Conservation (phyloP, 768 basidiomycete species). For the Pleurotus salmoneostramineus region DNA sequence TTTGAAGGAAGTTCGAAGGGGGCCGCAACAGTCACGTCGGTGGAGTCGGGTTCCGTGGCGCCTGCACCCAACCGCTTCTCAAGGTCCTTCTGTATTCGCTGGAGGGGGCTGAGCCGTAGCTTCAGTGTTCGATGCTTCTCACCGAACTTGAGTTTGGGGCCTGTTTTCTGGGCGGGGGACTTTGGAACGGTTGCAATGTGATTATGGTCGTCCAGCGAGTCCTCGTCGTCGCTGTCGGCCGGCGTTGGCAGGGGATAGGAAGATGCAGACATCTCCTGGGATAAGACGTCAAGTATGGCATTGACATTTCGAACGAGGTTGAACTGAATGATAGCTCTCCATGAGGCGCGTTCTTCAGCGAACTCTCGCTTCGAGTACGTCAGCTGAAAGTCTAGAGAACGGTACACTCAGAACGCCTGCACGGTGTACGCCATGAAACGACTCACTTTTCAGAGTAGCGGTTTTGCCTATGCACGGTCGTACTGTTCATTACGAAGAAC, state of each 20-base stretch:
- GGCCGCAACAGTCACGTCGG: conserved; percentile 33
- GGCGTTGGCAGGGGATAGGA: conserved; percentile 18
- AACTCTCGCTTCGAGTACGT: conserved; percentile 70
- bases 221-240: conserved; percentile 27
- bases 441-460: conserved; percentile 72
- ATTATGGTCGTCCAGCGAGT: conserved; percentile 33
- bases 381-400: conserved; percentile 60
- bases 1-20: conserved; percentile 29
- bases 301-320: conserved; percentile 78
- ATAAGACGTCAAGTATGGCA: conserved; percentile 52
- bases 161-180: conserved; percentile 26
- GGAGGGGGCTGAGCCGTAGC: conserved; percentile 54
- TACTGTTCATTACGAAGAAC: conserved; percentile 52
- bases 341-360: conserved; percentile 63
- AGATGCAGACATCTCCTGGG: conserved; percentile 48
- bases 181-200: conserved; percentile 28
- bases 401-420: conserved; percentile 8
- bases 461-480: conserved; percentile 57
- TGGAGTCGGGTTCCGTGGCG: conserved; percentile 44
- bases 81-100: conserved; percentile 52
- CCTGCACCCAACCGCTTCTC: conserved; percentile 59
- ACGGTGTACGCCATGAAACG: not conserved
- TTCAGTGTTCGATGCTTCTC: conserved; percentile 61
- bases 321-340: conserved; percentile 74
- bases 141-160: conserved; percentile 40